Percentiles rank a stretch among this genome's conserved stretches.
These are phyloP conservation scores for Millerozyma acaciae DNA, from an alignment of 805 yeast genomes.

Conservation along the genomic window DNA sequence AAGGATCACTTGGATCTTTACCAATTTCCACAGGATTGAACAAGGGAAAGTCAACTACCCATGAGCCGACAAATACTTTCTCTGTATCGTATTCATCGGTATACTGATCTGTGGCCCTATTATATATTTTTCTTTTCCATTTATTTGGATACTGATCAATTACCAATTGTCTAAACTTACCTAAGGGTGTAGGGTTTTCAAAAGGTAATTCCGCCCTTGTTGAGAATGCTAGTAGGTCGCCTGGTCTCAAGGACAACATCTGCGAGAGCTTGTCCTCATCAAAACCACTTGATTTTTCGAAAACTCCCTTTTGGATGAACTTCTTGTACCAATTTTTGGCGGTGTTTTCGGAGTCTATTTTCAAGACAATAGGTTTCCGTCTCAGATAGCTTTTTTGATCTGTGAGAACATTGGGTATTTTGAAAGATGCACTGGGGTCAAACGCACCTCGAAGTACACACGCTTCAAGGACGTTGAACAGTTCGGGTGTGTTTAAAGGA, in stretches of 20 bases:
- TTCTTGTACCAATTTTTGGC: constrained; percentile 41
- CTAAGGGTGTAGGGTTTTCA: constrained; percentile 95
- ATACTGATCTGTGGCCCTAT: constrained; percentile 8
- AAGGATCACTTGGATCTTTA: constrained; percentile 25
- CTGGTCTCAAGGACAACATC: constrained; percentile 45
- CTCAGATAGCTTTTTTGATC: constrained; percentile 45
- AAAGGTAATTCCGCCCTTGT: constrained; percentile 68
- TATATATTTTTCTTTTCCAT: constrained; percentile 42
- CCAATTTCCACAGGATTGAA: constrained; percentile 67
- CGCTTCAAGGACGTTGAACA: constrained; percentile 72
- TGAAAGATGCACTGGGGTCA: constrained; percentile 17
- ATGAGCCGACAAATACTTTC: constrained; percentile 56
- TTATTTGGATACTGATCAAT: constrained; percentile 49
- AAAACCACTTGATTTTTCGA: constrained; percentile 14
- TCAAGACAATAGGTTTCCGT: constrained; percentile 56
- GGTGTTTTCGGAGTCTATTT: constrained; percentile 43
- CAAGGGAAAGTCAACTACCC: constrained; percentile 93
- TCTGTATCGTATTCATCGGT: constrained; percentile 15
- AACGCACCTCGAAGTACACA: constrained; percentile 56
- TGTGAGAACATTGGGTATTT: constrained; percentile 35
- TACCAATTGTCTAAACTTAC: constrained; percentile 75
- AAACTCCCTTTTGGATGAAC: constrained; percentile 27
- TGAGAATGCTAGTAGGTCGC: constrained; percentile 76
- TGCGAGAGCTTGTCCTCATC: constrained; percentile 13
- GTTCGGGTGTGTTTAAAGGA: constrained; percentile 21